Percentiles rank a stretch among this genome's conserved stretches.
phyloP scores from a whole-genome alignment of 2,329 filamentous ascomycete genomes.

The Diaporthe ampelina region DNA sequence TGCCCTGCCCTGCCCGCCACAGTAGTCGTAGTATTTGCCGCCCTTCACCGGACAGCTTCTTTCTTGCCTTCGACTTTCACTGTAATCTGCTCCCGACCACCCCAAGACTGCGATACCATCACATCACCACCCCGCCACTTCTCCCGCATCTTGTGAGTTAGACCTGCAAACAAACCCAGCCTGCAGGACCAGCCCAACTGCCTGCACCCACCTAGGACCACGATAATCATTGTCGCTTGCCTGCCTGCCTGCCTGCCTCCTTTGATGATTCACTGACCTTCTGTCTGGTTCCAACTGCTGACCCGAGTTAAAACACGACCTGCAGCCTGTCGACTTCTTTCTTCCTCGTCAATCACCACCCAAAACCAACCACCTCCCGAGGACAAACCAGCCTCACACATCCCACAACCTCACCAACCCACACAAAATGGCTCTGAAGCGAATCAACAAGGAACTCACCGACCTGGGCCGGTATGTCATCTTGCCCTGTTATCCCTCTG shows the following conservation, averaged over 20 bases:
- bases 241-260: slow-evolving; percentile 16
- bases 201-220: not conserved
- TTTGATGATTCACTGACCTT: slow-evolving; percentile 46
- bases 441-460: slow-evolving; percentile 94
- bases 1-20: slow-evolving; percentile 15
- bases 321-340: slow-evolving; percentile 32
- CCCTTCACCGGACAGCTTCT: slow-evolving; percentile 24
- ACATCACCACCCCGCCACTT: slow-evolving; percentile 25
- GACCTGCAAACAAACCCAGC: slow-evolving; percentile 20
- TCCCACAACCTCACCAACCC: slow-evolving; percentile 46
- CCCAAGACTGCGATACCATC: slow-evolving; percentile 23
- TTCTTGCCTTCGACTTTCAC: slow-evolving; percentile 24
- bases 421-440: slow-evolving; percentile 85
- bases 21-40: slow-evolving; percentile 6
- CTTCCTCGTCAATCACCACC: slow-evolving; percentile 33
- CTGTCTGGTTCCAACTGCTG: slow-evolving; percentile 41
- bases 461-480: slow-evolving; percentile 85
- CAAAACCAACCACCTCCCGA: slow-evolving; percentile 41
- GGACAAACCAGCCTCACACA: slow-evolving; percentile 39
- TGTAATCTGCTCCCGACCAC: slow-evolving; percentile 19
- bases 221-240: not conserved
- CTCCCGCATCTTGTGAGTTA: slow-evolving; percentile 15
- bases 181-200: slow-evolving; percentile 6
- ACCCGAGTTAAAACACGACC: slow-evolving; percentile 37
- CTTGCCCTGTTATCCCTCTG: slow-evolving; percentile 36